Conservation (phyloP, 805 yeast species). For the Candida maris region DNA sequence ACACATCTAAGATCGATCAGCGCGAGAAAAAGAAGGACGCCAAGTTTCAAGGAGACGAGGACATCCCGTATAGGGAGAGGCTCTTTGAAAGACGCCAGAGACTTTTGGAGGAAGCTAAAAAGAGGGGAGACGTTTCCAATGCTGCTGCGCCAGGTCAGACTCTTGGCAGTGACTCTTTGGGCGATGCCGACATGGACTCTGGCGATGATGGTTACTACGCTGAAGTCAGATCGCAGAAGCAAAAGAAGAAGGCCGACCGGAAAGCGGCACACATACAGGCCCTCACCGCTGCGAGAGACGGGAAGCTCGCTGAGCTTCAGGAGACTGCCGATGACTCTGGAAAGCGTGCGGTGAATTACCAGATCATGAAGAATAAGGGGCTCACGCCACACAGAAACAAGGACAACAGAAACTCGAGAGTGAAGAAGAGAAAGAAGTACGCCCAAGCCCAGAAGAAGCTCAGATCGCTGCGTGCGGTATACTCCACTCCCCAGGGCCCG, state of each 20-base stretch:
- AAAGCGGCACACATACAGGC: conserved; percentile 66
- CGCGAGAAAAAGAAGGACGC: conserved; percentile 60
- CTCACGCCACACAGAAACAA: conserved; percentile 90
- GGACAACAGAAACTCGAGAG: conserved; percentile 93
- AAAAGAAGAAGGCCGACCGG: conserved; percentile 50
- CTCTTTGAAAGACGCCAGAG: conserved; percentile 87
- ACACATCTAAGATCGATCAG: conserved; percentile 95
- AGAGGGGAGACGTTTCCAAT: conserved; percentile 64
- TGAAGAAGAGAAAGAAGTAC: conserved; percentile 96
- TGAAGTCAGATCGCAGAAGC: conserved; percentile 44
- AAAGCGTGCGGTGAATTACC: conserved; percentile 92
- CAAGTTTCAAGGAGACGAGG: conserved; percentile 75
- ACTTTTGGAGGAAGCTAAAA: conserved; percentile 80
- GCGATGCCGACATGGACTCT: conserved; percentile 43
- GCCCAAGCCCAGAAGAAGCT: conserved; percentile 93
- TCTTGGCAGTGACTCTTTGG: conserved; percentile 48
- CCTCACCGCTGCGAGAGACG: conserved; percentile 76
- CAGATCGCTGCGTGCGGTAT: conserved; percentile 86
- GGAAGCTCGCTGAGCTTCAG: conserved; percentile 68
- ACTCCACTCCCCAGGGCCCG: conserved; percentile 67
- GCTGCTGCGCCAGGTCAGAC: conserved; percentile 45
- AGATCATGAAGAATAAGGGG: conserved; percentile 94
- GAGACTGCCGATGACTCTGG: conserved; percentile 73
- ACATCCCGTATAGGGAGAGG: conserved; percentile 88
- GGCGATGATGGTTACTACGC: conserved; percentile 58